A percentile compares a stretch with the other conserved stretches of the same genome.
Conservation (phyloP, 495 filamentous ascomycete genomes). For the Aspergillus egyptiacus region DNA sequence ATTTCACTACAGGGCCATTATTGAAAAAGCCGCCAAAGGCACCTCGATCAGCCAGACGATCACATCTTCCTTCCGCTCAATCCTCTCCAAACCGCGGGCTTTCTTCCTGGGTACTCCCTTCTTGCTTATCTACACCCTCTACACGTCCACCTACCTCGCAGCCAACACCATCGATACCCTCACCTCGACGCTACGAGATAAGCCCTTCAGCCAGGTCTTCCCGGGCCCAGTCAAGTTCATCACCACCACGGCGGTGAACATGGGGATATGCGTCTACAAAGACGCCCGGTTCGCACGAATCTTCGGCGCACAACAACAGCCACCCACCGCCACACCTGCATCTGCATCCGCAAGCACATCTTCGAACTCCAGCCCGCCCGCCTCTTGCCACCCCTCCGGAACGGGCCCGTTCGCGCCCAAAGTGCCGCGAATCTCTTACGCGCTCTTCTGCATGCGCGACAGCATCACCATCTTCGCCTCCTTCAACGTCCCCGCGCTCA, state of each 20-base stretch:
- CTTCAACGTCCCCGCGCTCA: conserved; percentile 80
- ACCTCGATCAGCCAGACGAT: conserved; percentile 64
- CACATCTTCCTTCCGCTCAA: conserved; percentile 52
- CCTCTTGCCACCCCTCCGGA: conserved; percentile 19
- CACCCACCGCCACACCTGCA: not conserved
- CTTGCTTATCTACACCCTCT: conserved; percentile 79
- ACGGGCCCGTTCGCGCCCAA: conserved; percentile 9
- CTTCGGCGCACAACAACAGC: conserved; percentile 52
- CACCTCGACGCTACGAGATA: conserved; percentile 56
- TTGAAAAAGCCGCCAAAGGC: conserved; percentile 88
- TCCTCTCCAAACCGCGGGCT: conserved; percentile 60
- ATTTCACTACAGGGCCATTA: conserved; percentile 63
- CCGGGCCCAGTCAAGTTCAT: conserved; percentile 76
- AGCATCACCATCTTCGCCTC: conserved; percentile 88
- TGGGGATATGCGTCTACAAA: conserved; percentile 88
- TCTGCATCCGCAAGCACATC: conserved; percentile 47
- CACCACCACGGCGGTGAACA: conserved; percentile 76
- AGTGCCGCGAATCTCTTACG: conserved; percentile 53
- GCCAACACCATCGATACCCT: conserved; percentile 84
- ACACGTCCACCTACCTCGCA: conserved; percentile 85
- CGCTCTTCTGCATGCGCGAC: conserved; percentile 78
- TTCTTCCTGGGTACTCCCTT: conserved; percentile 78
- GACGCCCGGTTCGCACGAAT: conserved; percentile 79
- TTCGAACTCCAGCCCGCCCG: too few relatives aligned
- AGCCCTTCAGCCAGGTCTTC: conserved; percentile 55